phyloP scores from a whole-genome alignment of 2,329 filamentous ascomycete genomes.

The Ceratocystis huliohia region DNA sequence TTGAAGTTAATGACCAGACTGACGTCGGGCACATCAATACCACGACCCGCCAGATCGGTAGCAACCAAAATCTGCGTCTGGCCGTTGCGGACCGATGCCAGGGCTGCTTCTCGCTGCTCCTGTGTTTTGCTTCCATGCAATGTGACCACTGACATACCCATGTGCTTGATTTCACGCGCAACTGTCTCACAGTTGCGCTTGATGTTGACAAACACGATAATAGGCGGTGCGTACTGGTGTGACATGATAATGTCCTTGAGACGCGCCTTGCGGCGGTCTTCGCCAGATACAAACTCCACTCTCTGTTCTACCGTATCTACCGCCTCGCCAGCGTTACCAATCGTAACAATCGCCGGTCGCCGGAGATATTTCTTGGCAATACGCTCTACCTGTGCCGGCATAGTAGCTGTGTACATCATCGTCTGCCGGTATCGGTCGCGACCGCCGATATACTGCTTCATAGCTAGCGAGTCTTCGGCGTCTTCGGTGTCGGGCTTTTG shows the following conservation, averaged over 20 bases:
- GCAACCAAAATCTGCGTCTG: slow-evolving; percentile 80
- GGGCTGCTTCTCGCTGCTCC: slow-evolving; percentile 88
- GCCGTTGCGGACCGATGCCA: slow-evolving; percentile 71
- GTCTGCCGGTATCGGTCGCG: slow-evolving; percentile 83
- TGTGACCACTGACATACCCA: slow-evolving; percentile 82
- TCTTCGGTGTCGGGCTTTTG: slow-evolving; percentile 91
- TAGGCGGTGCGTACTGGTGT: slow-evolving; percentile 69
- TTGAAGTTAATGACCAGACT: slow-evolving; percentile 96
- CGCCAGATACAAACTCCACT: slow-evolving; percentile 78
- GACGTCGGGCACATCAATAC: slow-evolving; percentile 95
- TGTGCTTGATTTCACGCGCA: slow-evolving; percentile 82
- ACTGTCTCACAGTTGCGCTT: slow-evolving; percentile 97
- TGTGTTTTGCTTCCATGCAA: slow-evolving; percentile 94
- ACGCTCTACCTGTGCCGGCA: slow-evolving; percentile 82
- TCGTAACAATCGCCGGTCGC: slow-evolving; percentile 83
- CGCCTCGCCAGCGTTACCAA: slow-evolving; percentile 87
- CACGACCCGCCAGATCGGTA: slow-evolving; percentile 86
- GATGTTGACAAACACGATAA: slow-evolving; percentile 99
- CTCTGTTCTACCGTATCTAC: slow-evolving; percentile 97
- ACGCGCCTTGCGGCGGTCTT: slow-evolving; percentile 93
- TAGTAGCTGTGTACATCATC: slow-evolving; percentile 99
- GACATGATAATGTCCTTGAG: slow-evolving; percentile 80
- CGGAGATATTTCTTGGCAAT: slow-evolving; percentile 96
- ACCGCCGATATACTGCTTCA: slow-evolving; percentile 65
- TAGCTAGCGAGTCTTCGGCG: slow-evolving; percentile 73